A percentile compares a stretch with the other conserved stretches of the same genome.
Evolutionary conservation across 2,329 filamentous ascomycete species (phyloP).

Genomic region (Colletotrichum caudatum): DNA sequence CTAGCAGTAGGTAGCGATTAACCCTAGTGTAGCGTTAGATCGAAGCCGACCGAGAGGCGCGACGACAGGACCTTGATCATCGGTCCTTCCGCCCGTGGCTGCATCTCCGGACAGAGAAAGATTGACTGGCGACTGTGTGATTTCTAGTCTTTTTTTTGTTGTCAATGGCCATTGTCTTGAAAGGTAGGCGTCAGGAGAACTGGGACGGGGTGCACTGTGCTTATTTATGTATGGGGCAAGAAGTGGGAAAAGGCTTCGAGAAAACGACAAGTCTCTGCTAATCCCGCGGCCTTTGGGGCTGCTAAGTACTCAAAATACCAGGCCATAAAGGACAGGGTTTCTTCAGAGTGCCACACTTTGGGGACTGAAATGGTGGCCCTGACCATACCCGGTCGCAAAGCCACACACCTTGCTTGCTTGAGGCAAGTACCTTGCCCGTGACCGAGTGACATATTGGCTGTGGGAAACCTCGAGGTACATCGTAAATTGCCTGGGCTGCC

Average conservation of each 20-base stretch:
- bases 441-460: conserved; percentile 1
- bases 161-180: background rate
- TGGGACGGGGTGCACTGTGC: conserved; percentile 2
- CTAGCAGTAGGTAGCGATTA: background rate
- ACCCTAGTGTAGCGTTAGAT: background rate
- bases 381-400: conserved; percentile 36
- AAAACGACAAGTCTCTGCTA: conserved; percentile 39
- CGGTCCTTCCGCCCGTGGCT: background rate
- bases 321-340: conserved; percentile 27
- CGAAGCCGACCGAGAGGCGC: background rate
- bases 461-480: background rate
- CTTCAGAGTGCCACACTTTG: conserved; percentile 35
- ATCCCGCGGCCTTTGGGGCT: conserved; percentile 39
- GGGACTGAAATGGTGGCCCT: conserved; percentile 34
- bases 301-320: conserved; percentile 15
- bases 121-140: background rate
- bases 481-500: background rate
- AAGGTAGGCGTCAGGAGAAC: background rate
- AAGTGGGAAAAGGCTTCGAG: conserved; percentile 32
- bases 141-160: background rate
- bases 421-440: conserved; percentile 9
- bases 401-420: conserved; percentile 12
- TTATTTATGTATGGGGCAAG: background rate
- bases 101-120: background rate
- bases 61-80: background rate